Conservation (phyloP, 768 basidiomycete species). For the Kwoniella newhampshirensis region DNA sequence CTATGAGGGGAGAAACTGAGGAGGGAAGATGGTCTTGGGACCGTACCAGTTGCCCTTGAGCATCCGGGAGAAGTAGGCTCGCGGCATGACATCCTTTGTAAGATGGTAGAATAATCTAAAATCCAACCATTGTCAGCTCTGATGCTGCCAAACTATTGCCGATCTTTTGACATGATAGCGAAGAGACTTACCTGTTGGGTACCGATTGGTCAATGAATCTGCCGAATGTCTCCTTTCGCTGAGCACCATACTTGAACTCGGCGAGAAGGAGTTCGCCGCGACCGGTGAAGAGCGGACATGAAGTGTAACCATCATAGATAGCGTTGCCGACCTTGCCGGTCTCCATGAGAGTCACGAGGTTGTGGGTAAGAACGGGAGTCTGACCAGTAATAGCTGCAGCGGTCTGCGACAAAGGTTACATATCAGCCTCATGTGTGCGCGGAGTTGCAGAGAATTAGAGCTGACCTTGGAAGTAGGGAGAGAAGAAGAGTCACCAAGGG, state of each 20-base stretch:
- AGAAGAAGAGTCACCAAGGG: constrained; percentile 87
- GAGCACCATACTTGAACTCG: constrained; percentile 89
- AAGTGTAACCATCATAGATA: constrained; percentile 69
- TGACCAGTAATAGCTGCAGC: constrained; percentile 90
- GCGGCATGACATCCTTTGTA: constrained; percentile 63
- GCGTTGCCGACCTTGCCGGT: constrained; percentile 70
- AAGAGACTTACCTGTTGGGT: constrained; percentile 64
- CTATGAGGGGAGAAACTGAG: constrained; percentile 35
- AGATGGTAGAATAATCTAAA: constrained; percentile 76
- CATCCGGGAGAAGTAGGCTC: constrained; percentile 47
- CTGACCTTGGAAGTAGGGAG: constrained; percentile 80
- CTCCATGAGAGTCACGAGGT: constrained; percentile 72
- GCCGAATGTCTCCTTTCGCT: constrained; percentile 81
- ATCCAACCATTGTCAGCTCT: constrained; percentile 3
- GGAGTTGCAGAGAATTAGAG: not conserved
- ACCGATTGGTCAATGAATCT: constrained; percentile 69
- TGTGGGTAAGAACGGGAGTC: constrained; percentile 85
- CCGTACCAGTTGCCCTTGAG: constrained; percentile 52
- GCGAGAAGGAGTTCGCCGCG: constrained; percentile 75
- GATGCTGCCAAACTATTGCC: too few relatives aligned
- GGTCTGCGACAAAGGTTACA: constrained; percentile 56
- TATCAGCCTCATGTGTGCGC: not conserved
- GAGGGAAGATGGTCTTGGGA: constrained; percentile 46
- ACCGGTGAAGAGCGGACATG: constrained; percentile 65
- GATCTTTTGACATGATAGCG: too few relatives aligned